Evolutionary conservation across 768 basidiomycete genomes (phyloP).

Genomic region (Serendipita indica): DNA sequence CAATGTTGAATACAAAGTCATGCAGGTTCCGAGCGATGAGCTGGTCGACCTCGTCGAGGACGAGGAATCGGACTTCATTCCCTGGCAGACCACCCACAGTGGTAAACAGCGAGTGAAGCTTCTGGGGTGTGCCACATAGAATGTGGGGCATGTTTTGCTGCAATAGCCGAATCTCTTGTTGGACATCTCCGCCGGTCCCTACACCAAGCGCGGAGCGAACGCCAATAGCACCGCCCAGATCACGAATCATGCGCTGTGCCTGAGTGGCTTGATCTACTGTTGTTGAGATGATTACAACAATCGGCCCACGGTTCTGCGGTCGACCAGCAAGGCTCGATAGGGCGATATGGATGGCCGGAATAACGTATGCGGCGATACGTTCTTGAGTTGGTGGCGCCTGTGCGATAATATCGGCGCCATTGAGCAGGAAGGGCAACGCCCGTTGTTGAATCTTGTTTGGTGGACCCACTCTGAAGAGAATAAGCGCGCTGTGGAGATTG

Average conservation of each 20-base stretch:
- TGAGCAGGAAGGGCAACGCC: slow-evolving; percentile 85
- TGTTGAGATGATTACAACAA: slow-evolving; percentile 89
- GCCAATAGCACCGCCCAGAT: slow-evolving; percentile 85
- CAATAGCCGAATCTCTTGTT: slow-evolving; percentile 65
- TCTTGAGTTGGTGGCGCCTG: slow-evolving; percentile 98
- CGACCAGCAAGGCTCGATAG: slow-evolving; percentile 45
- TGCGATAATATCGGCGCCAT: slow-evolving; percentile 92
- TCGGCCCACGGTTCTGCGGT: slow-evolving; percentile 56
- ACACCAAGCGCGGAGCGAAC: slow-evolving; percentile 82
- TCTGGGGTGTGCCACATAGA: slow-evolving; percentile 94
- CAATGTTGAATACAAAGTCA: slow-evolving; percentile 86
- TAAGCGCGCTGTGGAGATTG: slow-evolving; percentile 8
- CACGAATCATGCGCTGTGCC: slow-evolving; percentile 87
- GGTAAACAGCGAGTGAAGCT: slow-evolving; percentile 83
- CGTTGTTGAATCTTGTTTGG: slow-evolving; percentile 99
- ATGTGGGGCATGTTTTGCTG: slow-evolving; percentile 91
- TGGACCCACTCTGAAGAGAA: slow-evolving; percentile 61
- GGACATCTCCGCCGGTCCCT: slow-evolving; percentile 51
- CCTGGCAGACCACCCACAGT: slow-evolving; percentile 61
- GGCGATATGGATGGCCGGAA: slow-evolving; percentile 75
- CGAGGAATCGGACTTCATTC: slow-evolving; percentile 79
- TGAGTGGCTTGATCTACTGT: slow-evolving; percentile 98
- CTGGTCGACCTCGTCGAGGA: slow-evolving; percentile 96
- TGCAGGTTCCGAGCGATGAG: slow-evolving; percentile 93
- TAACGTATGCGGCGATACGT: slow-evolving; percentile 92